Percentiles rank a stretch among this genome's conserved stretches.
phyloP scores from a whole-genome alignment of 73 alveolate species.

The Durusdinium trenchii region DNA sequence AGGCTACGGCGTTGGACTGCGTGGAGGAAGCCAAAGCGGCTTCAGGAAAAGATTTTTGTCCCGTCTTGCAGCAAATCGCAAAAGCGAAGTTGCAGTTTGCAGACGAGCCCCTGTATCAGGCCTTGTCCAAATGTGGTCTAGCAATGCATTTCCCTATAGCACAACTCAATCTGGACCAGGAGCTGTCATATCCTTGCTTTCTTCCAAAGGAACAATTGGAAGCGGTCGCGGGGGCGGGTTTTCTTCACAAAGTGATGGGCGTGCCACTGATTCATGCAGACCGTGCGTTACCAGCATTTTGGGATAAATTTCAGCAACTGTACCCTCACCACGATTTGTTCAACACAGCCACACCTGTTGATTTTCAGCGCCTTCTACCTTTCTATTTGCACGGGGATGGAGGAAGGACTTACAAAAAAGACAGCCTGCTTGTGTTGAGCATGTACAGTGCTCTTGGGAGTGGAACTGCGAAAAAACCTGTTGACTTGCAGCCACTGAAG shows the following conservation, averaged over 20 bases:
- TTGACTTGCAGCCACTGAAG: too few species aligned
- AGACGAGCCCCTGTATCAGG: neutral
- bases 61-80: neutral
- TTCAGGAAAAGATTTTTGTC: neutral
- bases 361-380: neutral
- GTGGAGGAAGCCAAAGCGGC: slow-evolving; percentile 10
- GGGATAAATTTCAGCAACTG: neutral
- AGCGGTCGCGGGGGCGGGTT: neutral
- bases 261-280: neutral
- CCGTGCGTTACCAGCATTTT: neutral
- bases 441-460: neutral
- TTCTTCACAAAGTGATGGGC: neutral
- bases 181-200: neutral
- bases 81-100: neutral
- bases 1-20: slow-evolving; percentile 10
- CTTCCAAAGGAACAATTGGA: neutral
- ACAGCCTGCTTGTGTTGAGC: neutral
- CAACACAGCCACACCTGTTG: too few species aligned
- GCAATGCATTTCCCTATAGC: neutral
- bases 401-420: neutral
- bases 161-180: neutral
- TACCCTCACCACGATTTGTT: neutral
- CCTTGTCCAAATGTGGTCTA: neutral
- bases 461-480: neutral
- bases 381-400: slow-evolving; percentile 51